Conservation (phyloP, 2,329 filamentous ascomycete genomes). For the Ascochyta pisi region DNA sequence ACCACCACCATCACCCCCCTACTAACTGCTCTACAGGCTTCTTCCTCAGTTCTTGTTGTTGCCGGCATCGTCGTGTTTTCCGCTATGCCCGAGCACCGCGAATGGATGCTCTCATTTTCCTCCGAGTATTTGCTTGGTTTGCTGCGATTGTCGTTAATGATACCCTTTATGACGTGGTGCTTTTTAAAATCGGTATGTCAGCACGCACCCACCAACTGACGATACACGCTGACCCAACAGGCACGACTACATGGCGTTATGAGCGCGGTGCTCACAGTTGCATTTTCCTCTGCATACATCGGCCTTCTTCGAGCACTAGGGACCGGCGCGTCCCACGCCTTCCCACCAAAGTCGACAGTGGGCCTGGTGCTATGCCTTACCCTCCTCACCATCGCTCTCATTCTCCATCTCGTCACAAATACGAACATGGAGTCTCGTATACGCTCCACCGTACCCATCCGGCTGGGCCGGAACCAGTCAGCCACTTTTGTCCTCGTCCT, state of each 20-base stretch:
- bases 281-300: conserved; percentile 46
- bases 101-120: conserved; percentile 43
- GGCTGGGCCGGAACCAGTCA: conserved; percentile 42
- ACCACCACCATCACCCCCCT: background rate
- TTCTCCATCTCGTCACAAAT: conserved; percentile 39
- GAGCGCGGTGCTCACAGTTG: conserved; percentile 41
- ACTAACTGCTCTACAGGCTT: conserved; percentile 36
- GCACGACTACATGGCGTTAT: conserved; percentile 44
- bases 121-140: conserved; percentile 43
- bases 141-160: conserved; percentile 47
- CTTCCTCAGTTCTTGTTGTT: conserved; percentile 38
- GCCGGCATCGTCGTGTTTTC: conserved; percentile 39
- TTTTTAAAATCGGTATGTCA: conserved; percentile 44
- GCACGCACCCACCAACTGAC: background rate
- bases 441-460: conserved; percentile 38
- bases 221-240: conserved; percentile 26
- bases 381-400: conserved; percentile 41
- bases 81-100: conserved; percentile 44
- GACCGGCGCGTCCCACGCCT: conserved; percentile 42
- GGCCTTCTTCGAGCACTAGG: conserved; percentile 41
- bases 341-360: conserved; percentile 44
- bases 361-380: conserved; percentile 39
- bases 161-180: conserved; percentile 48
- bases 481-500: conserved; percentile 49
- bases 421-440: conserved; percentile 39